Conservation (phyloP, 2,329 filamentous ascomycete species). For the Pyrenophora graminea region DNA sequence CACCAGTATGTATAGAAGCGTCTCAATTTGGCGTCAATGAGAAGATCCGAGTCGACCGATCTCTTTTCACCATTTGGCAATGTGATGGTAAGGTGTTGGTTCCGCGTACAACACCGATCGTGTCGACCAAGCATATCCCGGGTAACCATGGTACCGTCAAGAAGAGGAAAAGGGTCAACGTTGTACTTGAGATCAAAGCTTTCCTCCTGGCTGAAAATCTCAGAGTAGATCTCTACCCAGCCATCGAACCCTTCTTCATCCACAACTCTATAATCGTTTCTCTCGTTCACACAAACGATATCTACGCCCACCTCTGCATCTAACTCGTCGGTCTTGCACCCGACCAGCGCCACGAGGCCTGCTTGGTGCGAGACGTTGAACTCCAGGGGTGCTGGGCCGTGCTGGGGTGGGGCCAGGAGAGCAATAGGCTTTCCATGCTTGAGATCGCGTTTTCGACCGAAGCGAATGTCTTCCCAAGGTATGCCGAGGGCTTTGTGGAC, state of each 20-base stretch:
- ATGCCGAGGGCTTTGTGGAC: constrained; percentile 63
- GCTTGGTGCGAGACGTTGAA: constrained; percentile 84
- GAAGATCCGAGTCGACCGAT: constrained; percentile 49
- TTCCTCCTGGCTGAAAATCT: constrained; percentile 70
- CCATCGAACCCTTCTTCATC: constrained; percentile 66
- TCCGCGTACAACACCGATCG: constrained; percentile 48
- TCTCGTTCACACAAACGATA: constrained; percentile 74
- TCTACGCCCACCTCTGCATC: constrained; percentile 68
- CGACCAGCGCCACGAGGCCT: constrained; percentile 71
- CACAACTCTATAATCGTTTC: constrained; percentile 63
- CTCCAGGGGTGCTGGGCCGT: constrained; percentile 51
- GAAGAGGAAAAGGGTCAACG: constrained; percentile 49
- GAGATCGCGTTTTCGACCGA: constrained; percentile 59
- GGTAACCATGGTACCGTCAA: constrained; percentile 50
- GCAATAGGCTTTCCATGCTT: constrained; percentile 58
- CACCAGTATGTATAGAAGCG: constrained; percentile 80
- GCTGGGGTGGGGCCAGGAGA: constrained; percentile 35
- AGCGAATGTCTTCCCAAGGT: constrained; percentile 63
- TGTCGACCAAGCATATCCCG: constrained; percentile 49
- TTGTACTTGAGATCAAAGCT: constrained; percentile 64
- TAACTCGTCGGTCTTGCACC: constrained; percentile 33
- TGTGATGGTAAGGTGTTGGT: constrained; percentile 46
- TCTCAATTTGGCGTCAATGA: constrained; percentile 67
- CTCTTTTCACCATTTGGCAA: constrained; percentile 43
- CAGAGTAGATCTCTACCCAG: constrained; percentile 73